These are phyloP conservation scores for Magnolia sinica DNA, from an alignment of 164 flowering plant species.

Conservation along the genomic window DNA sequence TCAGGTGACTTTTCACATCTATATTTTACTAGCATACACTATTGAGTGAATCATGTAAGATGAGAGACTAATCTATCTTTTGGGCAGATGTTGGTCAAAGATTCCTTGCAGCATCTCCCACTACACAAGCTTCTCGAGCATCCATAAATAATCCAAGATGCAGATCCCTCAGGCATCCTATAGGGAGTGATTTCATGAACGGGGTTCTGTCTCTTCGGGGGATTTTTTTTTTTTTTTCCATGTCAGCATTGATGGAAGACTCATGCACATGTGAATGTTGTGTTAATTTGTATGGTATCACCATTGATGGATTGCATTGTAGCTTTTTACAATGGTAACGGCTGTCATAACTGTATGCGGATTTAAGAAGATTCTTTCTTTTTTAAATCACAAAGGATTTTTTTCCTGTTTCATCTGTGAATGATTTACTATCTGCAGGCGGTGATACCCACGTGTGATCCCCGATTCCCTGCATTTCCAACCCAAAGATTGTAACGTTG, in stretches of 20 bases:
- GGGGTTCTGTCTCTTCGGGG: not conserved
- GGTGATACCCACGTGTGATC: no score
- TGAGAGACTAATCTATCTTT: not conserved
- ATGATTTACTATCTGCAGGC: no score
- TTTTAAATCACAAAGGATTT: not conserved
- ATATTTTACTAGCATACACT: not conserved
- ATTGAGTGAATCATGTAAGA: not conserved
- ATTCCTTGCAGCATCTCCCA: slow-evolving; percentile 73
- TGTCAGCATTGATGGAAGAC: not conserved
- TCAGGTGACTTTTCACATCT: slow-evolving; percentile 45
- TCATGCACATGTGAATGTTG: not conserved
- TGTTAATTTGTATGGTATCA: not conserved
- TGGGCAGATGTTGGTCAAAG: slow-evolving; percentile 86
- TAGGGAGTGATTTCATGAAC: slow-evolving; percentile 21
- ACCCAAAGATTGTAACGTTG: no score
- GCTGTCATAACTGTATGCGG: not conserved
- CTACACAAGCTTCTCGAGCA: slow-evolving; percentile 93
- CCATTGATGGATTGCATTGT: not conserved
- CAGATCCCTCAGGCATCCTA: slow-evolving; percentile 90
- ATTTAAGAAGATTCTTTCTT: not conserved
- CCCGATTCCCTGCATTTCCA: no score
- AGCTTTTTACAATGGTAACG: not conserved
- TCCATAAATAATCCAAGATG: slow-evolving; percentile 95
- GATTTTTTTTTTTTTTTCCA: not conserved
- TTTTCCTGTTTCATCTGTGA: not conserved